Evolutionary conservation across 139 green algal genomes (phyloP), one percentile per base, ranked within the genome.

Genomic region (Prasinococcaceae sp.): DNA sequence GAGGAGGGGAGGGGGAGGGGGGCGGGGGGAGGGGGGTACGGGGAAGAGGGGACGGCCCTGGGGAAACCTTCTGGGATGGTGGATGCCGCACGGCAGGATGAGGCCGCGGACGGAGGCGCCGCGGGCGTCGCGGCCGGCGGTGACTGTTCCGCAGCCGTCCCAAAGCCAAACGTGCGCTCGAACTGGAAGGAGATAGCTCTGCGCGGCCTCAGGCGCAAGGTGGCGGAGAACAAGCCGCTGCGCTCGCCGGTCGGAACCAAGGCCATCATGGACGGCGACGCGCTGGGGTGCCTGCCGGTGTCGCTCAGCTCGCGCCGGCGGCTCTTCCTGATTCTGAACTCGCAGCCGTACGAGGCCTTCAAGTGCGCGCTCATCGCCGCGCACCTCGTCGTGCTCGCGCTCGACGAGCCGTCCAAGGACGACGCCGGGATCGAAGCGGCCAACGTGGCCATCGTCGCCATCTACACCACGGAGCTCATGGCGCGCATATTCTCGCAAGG

Each of bases 271-370:
- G 30, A 28, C 46, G 46, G 46, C 9, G 22, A 33, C 25, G 28
- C 22, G 22, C 14, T 53, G 6, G 46, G 46, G 16, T 39, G 29
- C 46, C 26, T 53, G 19, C 9, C 25, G 19, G 28, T 19, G 9
- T n/a, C 29, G 22, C 29, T 35, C 46, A 37, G 20, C 8, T 37
- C 22, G 6, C 19, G 46, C 6, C 29, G 16, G 25, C 29, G 20
- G 12, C 1, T 53, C 22, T 53, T 53, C 46, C 29, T 35, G 26
- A 39, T 53, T 16, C 16, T 36, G 24, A 35, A 53, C 19, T 35
- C 19, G 19, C 46, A 53, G 46, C 20, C 46, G 23, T 37, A n/a
- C 22, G 46, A 53, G 46, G 29, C 29, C 46, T 19, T 53, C 46
- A n/a, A 35, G 6, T 0, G 16, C 20, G 26, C 28, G 22, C 19